Evolutionary conservation across 768 basidiomycete species (phyloP).

Genomic region (Russula virescens): DNA sequence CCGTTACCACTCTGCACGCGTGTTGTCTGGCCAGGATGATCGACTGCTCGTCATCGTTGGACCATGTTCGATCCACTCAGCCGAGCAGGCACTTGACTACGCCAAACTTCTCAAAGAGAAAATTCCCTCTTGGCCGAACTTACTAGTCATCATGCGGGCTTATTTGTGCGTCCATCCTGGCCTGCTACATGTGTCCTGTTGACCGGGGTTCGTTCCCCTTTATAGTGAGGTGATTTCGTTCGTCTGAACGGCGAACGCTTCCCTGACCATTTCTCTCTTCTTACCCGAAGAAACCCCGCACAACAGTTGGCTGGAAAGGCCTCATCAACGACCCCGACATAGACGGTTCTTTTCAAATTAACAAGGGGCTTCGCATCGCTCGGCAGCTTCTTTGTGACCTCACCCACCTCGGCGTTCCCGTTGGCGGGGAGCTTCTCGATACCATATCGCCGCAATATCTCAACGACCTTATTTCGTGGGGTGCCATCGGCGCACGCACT

Average conservation of each 20-base stretch:
- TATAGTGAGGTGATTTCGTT: too few species aligned
- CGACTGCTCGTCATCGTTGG: constrained; percentile 89
- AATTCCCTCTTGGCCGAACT: constrained; percentile 61
- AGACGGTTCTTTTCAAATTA: constrained; percentile 92
- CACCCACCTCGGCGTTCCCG: constrained; percentile 89
- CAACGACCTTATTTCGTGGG: constrained; percentile 82
- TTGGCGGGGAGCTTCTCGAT: constrained; percentile 92
- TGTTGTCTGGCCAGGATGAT: constrained; percentile 80
- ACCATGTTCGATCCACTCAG: constrained; percentile 91
- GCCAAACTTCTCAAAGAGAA: constrained; percentile 66
- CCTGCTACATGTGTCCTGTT: constrained; percentile 10
- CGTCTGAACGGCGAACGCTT: too few species aligned
- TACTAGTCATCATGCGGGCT: constrained; percentile 92
- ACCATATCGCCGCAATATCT: constrained; percentile 80
- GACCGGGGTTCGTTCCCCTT: constrained; percentile 34
- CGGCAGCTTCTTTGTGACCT: constrained; percentile 89
- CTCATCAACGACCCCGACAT: constrained; percentile 93
- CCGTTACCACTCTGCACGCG: constrained; percentile 70
- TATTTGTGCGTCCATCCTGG: constrained; percentile 76
- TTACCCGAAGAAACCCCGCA: too few species aligned
- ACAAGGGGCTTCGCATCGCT: constrained; percentile 89
- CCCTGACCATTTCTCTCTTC: too few species aligned
- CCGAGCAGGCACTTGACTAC: constrained; percentile 80
- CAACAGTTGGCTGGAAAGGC: constrained; percentile 98
- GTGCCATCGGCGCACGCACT: constrained; percentile 94